Conservation (phyloP, 192 early-diverging fungal species). For the Geosiphon pyriformis region DNA sequence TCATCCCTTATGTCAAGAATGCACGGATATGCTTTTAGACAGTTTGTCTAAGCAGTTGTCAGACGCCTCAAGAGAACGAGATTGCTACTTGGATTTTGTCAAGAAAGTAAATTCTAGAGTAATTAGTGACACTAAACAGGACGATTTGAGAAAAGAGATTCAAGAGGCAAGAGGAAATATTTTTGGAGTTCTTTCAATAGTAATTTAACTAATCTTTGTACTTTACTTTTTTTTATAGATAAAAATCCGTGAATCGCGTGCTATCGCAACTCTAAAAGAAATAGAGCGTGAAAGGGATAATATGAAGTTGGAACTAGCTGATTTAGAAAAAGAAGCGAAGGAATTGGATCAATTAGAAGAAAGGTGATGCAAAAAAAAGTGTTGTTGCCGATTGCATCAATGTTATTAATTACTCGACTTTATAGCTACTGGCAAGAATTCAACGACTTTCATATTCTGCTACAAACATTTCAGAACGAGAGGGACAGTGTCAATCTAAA, state of each 20-base stretch:
- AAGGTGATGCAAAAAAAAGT: constrained; percentile 31
- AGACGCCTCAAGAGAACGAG: constrained; percentile 66
- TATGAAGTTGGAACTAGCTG: constrained; percentile 40
- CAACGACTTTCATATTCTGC: constrained; percentile 62
- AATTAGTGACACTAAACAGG: constrained; percentile 44
- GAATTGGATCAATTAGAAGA: constrained; percentile 55
- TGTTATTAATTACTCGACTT: neutral
- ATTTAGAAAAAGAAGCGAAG: constrained; percentile 48
- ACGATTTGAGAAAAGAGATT: constrained; percentile 50
- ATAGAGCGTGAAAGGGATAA: constrained; percentile 45
- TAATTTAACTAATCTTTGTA: neutral
- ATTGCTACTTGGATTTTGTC: constrained; percentile 72
- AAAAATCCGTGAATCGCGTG: constrained; percentile 32
- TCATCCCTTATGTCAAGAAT: constrained; percentile 89
- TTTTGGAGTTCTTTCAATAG: neutral
- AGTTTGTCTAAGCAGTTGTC: constrained; percentile 62
- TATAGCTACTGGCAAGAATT: constrained; percentile 62
- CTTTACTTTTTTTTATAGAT: constrained; percentile 25
- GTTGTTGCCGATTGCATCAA: neutral
- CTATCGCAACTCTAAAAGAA: constrained; percentile 40
- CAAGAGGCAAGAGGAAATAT: constrained; percentile 40
- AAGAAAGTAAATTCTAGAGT: constrained; percentile 49
- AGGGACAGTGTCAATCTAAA: constrained; percentile 73
- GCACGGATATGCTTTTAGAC: constrained; percentile 72
- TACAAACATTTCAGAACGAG: constrained; percentile 65